These are phyloP conservation scores for Tilletiaria anomala DNA, from an alignment of 1,284 basidiomycete genomes.

Conservation along the genomic window DNA sequence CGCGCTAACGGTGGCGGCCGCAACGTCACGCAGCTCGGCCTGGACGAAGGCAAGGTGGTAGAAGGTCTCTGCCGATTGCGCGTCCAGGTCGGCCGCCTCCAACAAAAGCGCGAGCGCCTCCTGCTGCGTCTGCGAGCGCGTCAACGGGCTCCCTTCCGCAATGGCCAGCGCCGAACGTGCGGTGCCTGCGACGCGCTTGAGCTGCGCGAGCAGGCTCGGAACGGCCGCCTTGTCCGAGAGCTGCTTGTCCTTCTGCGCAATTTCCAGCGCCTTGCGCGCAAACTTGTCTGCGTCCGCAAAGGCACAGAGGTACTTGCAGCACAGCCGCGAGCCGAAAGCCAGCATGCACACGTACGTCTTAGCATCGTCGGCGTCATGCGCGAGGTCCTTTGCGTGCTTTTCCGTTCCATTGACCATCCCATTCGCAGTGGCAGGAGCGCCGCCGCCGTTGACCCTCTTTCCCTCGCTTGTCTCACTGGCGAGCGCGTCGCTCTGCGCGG, in stretches of 20 bases:
- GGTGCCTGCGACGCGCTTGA: slow-evolving; percentile 16
- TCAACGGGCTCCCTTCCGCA: slow-evolving; percentile 54
- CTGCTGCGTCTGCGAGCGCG: slow-evolving; percentile 50
- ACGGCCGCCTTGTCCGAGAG: background rate
- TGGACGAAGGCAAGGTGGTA: slow-evolving; percentile 45
- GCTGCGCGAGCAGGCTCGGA: slow-evolving; percentile 9
- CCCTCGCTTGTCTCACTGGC: no score
- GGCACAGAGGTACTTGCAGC: slow-evolving; percentile 14
- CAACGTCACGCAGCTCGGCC: slow-evolving; percentile 56
- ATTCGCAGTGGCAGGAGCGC: slow-evolving; percentile 1
- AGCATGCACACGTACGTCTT: slow-evolving; percentile 17
- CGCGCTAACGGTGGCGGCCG: slow-evolving; percentile 55
- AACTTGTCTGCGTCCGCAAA: slow-evolving; percentile 15
- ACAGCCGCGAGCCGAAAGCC: slow-evolving; percentile 20
- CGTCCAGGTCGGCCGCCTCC: slow-evolving; percentile 47
- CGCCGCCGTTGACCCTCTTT: no score
- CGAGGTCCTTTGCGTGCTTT: no score
- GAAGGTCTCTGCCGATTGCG: slow-evolving; percentile 51
- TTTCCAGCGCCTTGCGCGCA: slow-evolving; percentile 13
- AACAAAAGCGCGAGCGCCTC: slow-evolving; percentile 50
- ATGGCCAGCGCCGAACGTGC: slow-evolving; percentile 14
- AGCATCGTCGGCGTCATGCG: background rate
- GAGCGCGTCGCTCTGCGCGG: slow-evolving; percentile 4
- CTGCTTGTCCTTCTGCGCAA: slow-evolving; percentile 10
- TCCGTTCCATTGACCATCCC: background rate